phyloP scores from a whole-genome alignment of 495 filamentous ascomycete genomes.

The Podospora appendiculata region DNA sequence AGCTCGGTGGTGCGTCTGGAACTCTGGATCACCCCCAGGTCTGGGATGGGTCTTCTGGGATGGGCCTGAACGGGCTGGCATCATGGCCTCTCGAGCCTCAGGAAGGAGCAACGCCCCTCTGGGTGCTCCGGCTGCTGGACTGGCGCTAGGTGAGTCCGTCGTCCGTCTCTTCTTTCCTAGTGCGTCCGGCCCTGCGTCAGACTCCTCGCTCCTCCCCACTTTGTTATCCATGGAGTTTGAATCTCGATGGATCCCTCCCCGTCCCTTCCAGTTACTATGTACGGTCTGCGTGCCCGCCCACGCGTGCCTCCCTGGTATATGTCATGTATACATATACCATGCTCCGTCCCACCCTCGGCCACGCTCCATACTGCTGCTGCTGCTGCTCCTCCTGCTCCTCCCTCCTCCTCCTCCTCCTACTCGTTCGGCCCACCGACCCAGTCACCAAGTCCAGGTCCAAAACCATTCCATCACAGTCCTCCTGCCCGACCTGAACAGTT shows the following conservation, averaged over 20 bases:
- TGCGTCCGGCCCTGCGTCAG: slow-evolving; percentile 4
- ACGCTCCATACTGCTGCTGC: background rate
- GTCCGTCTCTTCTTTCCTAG: background rate
- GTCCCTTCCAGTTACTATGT: background rate
- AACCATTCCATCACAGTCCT: no score
- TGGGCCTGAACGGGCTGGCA: no score
- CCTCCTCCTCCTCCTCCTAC: background rate
- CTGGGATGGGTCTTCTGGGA: no score
- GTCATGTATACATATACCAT: background rate
- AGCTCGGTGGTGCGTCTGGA: no score
- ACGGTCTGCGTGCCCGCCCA: background rate
- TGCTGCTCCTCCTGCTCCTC: background rate
- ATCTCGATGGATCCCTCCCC: background rate
- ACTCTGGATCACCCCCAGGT: no score
- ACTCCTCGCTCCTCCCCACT: slow-evolving; percentile 12
- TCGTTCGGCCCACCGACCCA: background rate
- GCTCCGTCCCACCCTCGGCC: slow-evolving; percentile 1
- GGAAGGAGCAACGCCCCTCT: background rate
- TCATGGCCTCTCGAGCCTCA: background rate
- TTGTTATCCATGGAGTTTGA: background rate
- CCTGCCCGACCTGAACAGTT: no score
- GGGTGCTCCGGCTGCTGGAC: background rate
- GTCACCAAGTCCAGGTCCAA: no score
- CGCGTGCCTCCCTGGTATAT: no score
- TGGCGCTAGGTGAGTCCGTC: no score